phyloP scores from a whole-genome alignment of 2,329 filamentous ascomycete genomes.

The Sphaerulina vaccinii region DNA sequence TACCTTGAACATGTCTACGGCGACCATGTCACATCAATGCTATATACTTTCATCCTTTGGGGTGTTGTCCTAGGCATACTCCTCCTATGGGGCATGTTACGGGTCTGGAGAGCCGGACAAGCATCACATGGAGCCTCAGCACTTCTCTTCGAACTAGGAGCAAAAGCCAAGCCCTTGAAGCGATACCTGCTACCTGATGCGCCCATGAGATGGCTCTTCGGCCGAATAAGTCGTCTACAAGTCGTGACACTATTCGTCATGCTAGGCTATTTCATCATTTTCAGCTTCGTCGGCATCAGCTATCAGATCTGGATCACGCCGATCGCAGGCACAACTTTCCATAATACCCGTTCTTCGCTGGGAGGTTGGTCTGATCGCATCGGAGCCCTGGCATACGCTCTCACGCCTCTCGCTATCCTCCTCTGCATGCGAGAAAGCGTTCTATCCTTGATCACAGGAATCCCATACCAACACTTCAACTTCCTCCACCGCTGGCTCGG shows the following conservation, averaged over 20 bases:
- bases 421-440: conserved; percentile 69
- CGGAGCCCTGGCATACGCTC: conserved; percentile 69
- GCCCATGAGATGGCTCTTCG: conserved; percentile 56
- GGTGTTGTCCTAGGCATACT: conserved; percentile 52
- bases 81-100: conserved; percentile 44
- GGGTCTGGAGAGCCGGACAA: conserved; percentile 28
- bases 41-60: conserved; percentile 59
- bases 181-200: conserved; percentile 59
- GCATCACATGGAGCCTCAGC: conserved; percentile 20
- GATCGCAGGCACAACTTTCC: conserved; percentile 55
- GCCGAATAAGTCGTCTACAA: conserved; percentile 67
- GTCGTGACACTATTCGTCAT: conserved; percentile 61
- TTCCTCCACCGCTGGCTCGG: conserved; percentile 76
- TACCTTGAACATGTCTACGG: conserved; percentile 59
- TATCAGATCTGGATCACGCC: conserved; percentile 71
- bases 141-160: conserved; percentile 22
- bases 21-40: conserved; percentile 55
- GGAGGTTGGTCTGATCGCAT: conserved; percentile 69
- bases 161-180: conserved; percentile 9
- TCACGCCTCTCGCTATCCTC: conserved; percentile 68
- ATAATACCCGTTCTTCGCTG: conserved; percentile 65
- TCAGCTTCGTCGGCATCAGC: conserved; percentile 61
- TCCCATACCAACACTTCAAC: conserved; percentile 72
- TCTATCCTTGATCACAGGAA: conserved; percentile 66
- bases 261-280: conserved; percentile 63